These are phyloP conservation scores for Haemoproteus tartakovskyi DNA, from an alignment of 169 alveolate genomes.

Conservation along the genomic window DNA sequence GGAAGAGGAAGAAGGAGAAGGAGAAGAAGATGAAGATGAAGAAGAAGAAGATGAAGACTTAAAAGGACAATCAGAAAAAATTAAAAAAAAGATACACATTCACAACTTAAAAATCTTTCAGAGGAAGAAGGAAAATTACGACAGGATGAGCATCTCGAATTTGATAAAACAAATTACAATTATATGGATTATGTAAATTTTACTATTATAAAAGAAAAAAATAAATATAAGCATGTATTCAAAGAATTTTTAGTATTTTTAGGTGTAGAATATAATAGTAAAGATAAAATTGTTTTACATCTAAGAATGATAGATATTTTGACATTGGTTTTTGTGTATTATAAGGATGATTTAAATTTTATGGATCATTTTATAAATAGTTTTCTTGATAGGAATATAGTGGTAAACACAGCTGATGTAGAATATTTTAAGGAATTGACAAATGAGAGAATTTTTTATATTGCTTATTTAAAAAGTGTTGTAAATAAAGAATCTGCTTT, in stretches of 20 bases:
- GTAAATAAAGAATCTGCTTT: neutral
- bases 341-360: slow-evolving; percentile 27
- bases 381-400: slow-evolving; percentile 54
- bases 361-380: slow-evolving; percentile 43
- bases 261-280: slow-evolving; percentile 39
- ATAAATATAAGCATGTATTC: slow-evolving; percentile 9
- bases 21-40: slow-evolving; percentile 6
- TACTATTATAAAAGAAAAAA: slow-evolving; percentile 22
- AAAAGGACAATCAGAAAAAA: no score
- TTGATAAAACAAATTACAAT: slow-evolving; percentile 38
- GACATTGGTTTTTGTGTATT: slow-evolving; percentile 32
- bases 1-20: neutral
- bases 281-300: slow-evolving; percentile 32
- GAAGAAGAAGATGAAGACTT: slow-evolving; percentile 22
- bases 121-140: no score
- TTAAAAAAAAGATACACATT: no score
- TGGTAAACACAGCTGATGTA: slow-evolving; percentile 41
- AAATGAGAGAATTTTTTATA: slow-evolving; percentile 33
- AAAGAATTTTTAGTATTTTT: slow-evolving; percentile 45
- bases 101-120: no score
- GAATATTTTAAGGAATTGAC: slow-evolving; percentile 47
- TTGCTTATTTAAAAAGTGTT: slow-evolving; percentile 20
- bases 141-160: slow-evolving; percentile 29
- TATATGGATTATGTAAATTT: slow-evolving; percentile 48
- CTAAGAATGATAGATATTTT: slow-evolving; percentile 51